Base-by-base conservation (phyloP, 306 rosid species). In the Castanea crenata region DNA sequence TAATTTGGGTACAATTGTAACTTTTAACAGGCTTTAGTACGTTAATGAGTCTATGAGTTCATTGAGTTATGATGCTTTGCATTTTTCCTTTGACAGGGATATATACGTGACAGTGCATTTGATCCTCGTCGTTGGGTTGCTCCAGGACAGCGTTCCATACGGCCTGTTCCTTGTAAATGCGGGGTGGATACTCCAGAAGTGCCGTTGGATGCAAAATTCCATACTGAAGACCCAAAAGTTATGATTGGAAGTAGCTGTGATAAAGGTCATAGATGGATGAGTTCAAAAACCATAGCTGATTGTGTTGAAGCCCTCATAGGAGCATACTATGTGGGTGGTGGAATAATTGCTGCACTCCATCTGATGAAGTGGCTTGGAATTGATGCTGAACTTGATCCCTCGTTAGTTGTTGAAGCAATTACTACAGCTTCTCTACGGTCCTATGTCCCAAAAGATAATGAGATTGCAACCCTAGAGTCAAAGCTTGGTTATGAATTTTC, bases 111-210 rank as follows among this genome's bases (percentile, higher is more conserved):
- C 76, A 76, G 90, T 59, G 92, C 98, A 65, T 95, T 95, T 83
- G 99, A 95, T 82, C 97, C 98, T 12, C 97, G 97, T 34, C 97
- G 99, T 44, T 95, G 99, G 99, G 83, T 83, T 84, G 98, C 98
- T 81, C 98, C 99, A 0, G 99, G 98, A 78, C 97, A 95, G 74
- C 70, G 21, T 80, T 79, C 88, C 55, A 55, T 89, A 76, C 86
- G 88, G 20, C 69, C 88, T 29, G 90, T 86, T 82, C 76, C 71
- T 74, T 95, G 99, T 86, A 78, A 88, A 78, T 93, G 98, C 55
- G 92, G 88, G 88, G 87, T 95, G 82, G 99, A 93, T 76, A 85
- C 91, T 46, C 79, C 20, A 68, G 98, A 93, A 86, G 99, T 95
- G 14, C 97, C 99, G 67, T 70, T 88, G 70, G 92, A 90, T 67